Percentiles rank a stretch among this genome's conserved stretches.
Evolutionary conservation across 1,139 yeast species (phyloP).

Genomic region (Sugiyamaella neomexicana): DNA sequence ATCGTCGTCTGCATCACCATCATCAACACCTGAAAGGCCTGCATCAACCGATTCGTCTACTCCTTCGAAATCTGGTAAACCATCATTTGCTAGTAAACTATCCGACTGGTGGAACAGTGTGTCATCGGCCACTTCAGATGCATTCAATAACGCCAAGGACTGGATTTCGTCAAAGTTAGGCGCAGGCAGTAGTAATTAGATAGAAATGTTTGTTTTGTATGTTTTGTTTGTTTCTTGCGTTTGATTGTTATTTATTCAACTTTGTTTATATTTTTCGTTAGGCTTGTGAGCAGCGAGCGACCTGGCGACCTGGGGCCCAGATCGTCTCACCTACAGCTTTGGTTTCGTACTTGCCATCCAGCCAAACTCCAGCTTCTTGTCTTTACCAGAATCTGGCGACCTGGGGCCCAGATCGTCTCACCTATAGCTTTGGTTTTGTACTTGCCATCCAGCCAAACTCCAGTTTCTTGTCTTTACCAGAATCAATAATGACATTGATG

Average conservation of each 20-base stretch:
- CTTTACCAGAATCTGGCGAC: conserved; percentile 57
- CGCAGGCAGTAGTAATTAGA: conserved; percentile 1
- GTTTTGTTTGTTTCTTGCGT: conserved; percentile 11
- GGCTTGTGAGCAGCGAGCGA: no score
- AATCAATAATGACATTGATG: conserved; percentile 59
- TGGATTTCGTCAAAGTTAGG: conserved; percentile 20
- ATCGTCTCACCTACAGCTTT: conserved; percentile 28
- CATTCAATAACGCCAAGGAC: conserved; percentile 19
- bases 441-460: conserved; percentile 66
- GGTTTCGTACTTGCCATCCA: conserved; percentile 56
- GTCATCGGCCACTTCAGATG: conserved; percentile 16
- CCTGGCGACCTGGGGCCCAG: no score
- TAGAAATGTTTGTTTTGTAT: not conserved
- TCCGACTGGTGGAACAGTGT: conserved; percentile 18
- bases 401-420: no score
- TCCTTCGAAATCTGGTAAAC: not conserved
- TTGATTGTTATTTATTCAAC: conserved; percentile 11
- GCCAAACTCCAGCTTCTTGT: conserved; percentile 56
- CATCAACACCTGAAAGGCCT: not conserved
- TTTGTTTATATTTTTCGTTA: not conserved
- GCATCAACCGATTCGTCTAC: not conserved
- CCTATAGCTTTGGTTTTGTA: conserved; percentile 38
- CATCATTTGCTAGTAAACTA: conserved; percentile 4
- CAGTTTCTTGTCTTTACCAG: conserved; percentile 53
- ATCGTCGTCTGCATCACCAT: not conserved